Evolutionary conservation across 2,329 filamentous ascomycete genomes (phyloP), one percentile per base, ranked within the genome.

Genomic region (Rhinocladiella similis): DNA sequence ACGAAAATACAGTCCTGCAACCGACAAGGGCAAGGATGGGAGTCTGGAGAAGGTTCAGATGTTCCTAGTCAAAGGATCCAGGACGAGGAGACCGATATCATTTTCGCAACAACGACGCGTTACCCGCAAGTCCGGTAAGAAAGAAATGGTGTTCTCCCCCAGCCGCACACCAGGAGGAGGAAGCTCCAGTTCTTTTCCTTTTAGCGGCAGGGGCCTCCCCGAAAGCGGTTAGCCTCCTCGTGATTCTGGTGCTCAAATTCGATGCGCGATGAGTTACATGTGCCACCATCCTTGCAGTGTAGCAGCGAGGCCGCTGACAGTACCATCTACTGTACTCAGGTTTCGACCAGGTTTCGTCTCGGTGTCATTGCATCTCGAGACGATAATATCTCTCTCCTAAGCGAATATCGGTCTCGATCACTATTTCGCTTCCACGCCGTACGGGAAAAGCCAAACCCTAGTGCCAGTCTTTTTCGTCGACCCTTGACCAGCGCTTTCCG

Each of bases 31-130:
- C 14, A 42, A 10, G 19, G 18, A 42, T 50, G 12, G 5, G 16
- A 10, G 14, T 20, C 35, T 38, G 47, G 20, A 18, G 38, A 41
- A 41, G 18, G 38, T n/a, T 41, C 38, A 18, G 29, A 27, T 36
- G 36, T 27, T 16, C 18, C 16, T 14, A 16, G 38, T 46, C 20
- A 22, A 46, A 19, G 19, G 43, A 6, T 41, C 38, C n/a, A 41
- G 25, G 18, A 48, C 22, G 20, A 27, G 12, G 20, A n/a, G 46
- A 12, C 20, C 16, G 46, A 48, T 18, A 33, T 48, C 22, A 27
- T 33, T 33, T 48, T 48, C 46, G 13, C 46, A 48, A 48, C 35
- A 35, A 41, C 43, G 43, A 47, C 22, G 27, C 43, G 43, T 22
- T n/a, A 5, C n/a, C 19, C 46, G 25, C n/a, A 13, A 20, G 20